Base-by-base conservation (phyloP, 2,329 filamentous ascomycete genomes). In the Gnomoniopsis sp. region DNA sequence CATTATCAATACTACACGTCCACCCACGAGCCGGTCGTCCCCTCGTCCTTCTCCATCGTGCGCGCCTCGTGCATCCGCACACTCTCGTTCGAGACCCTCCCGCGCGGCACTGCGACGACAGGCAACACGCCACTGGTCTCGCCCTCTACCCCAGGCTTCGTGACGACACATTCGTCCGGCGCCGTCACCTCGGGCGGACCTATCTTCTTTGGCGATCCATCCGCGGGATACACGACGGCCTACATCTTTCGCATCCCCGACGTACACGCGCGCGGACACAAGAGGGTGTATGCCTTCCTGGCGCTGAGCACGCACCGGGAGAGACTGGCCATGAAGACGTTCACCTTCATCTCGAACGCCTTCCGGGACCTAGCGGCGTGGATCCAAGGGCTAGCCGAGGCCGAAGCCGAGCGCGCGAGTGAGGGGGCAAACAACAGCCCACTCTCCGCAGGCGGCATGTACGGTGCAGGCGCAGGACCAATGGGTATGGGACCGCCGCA, bases 241-340 rank as follows among this genome's bases (percentile, higher is more conserved):
- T 88, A 87, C 70, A 86, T 88, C 63, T 89, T 89, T 67, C 85
- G 86, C 26, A 86, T 89, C 46, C 83, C 86, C 7, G 86, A 89
- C 67, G 77, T 87, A 38, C 85, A 87, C 63, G 86, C 86, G 15
- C 83, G 86, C 14, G 86, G 86, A 4, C 83, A 87, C 64, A 86
- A 87, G 70, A 81, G 86, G n/a, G 83, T 88, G 14, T 89, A 89
- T 66, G 86, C 86, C 12, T 84, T 89, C 60, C 71, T 89, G 59
- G 85, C 85, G 2, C 78, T 88, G 49, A 86, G 80, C 69, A 88
- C 85, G 12, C 83, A 88, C 70, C 82, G 83, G 53, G 85, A 88
- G 70, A 79, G 84, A 15, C 73, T 84, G 15, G 84, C 84, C 48
- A 87, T 89, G 81, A 86, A 87, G 69, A 80, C 84, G 0, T 88